phyloP scores from a whole-genome alignment of 768 basidiomycete species.

The Saitozyma sp. region DNA sequence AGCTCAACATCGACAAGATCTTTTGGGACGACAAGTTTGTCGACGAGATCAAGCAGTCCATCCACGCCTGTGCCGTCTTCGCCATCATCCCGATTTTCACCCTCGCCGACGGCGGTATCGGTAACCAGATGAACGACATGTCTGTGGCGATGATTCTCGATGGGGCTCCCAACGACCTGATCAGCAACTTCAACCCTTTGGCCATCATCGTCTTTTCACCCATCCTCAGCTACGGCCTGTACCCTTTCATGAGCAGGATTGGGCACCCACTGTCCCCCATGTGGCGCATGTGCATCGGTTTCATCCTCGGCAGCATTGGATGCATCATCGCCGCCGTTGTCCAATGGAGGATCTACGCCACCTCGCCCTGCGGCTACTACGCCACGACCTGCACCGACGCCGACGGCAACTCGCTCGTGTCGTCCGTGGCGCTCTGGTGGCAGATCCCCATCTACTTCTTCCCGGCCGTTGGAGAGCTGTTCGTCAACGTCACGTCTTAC shows the following conservation, averaged over 20 bases:
- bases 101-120: constrained; percentile 46
- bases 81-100: constrained; percentile 48
- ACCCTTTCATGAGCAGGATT: constrained; percentile 39
- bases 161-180: constrained; percentile 48
- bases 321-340: constrained; percentile 48
- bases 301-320: constrained; percentile 22
- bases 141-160: constrained; percentile 43
- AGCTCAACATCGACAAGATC: constrained; percentile 26
- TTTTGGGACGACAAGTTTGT: constrained; percentile 52
- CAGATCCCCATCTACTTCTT: constrained; percentile 47
- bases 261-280: constrained; percentile 27
- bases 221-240: constrained; percentile 44
- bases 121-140: constrained; percentile 42
- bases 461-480: constrained; percentile 49
- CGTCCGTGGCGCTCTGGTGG: constrained; percentile 38
- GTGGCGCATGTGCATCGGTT: constrained; percentile 24
- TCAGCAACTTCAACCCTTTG: constrained; percentile 49
- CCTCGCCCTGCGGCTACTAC: constrained; percentile 46
- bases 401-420: constrained; percentile 5
- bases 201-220: constrained; percentile 40
- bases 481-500: constrained; percentile 50
- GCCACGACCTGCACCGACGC: constrained; percentile 34
- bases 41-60: constrained; percentile 43
- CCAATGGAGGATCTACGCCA: constrained; percentile 48
- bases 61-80: constrained; percentile 48